Base-by-base conservation (phyloP, 768 basidiomycete genomes). In the Exidia glandulosa region DNA sequence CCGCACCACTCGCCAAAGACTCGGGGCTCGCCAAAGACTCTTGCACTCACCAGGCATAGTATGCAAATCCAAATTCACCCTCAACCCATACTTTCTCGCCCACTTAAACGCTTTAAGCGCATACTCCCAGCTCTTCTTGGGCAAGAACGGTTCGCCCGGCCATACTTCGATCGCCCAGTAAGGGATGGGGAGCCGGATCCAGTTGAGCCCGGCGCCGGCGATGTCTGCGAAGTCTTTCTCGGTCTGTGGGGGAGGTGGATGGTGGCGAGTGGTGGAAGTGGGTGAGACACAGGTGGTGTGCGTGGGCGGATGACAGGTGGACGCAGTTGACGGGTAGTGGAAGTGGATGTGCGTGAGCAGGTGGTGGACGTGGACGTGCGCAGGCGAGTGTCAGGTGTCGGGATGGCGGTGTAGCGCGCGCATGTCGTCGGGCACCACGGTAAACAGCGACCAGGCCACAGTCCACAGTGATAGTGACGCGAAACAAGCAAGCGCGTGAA, bases 181-280 rank as follows among this genome's bases (percentile, higher is more conserved):
- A 2, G 87, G 82, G 48, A 94, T 79, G 1, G 90, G 88, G 48
- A 94, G 72, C 2, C 90, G 81, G 52, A 94, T 73, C 79, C 86
- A 94, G 73, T 91, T 93, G 57, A 94, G 73, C 3, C 92, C 93
- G 30, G 90, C 91, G 45, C 82, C 87, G 50, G 93, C 90, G 62
- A 96, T 94, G 68, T 85, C 76, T 37, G 92, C 92, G 62, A 94
- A 84, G 73, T 95, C 93, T 73, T 88, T 75, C 69, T 94, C 90
- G 59, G 88, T 94, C 89, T 93, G 70, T 30, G 30, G 57, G 37
- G 57, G 34, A 60, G 36, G 50, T 32, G 32, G 30, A 45, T 14
- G 19, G 41, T 23, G 19, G 59, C 29, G 16, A 25, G 57, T 57
- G 10, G 61, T 19, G 19, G 13, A 41, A 25, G 50, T 54, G 30